A percentile compares a stretch with the other conserved stretches of the same genome.
phyloP scores from a whole-genome alignment of 306 rosid species.

The Astragalus glycyphyllos region DNA sequence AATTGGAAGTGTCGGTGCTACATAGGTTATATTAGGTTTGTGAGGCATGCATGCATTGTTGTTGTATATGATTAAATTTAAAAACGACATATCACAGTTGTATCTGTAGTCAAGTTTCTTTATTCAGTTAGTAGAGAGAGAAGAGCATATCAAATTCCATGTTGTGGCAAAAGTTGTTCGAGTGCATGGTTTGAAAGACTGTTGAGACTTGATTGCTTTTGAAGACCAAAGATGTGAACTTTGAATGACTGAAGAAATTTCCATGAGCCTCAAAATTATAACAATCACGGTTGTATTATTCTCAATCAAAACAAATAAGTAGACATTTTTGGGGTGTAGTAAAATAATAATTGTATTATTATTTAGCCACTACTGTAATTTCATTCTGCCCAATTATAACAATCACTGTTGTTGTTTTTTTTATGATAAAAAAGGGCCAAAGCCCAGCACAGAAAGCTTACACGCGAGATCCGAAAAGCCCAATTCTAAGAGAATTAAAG shows the following conservation, averaged over 20 bases:
- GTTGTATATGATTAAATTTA: constrained; percentile 58
- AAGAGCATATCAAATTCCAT: constrained; percentile 17
- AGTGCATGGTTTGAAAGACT: constrained; percentile 8
- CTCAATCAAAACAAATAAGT: neutral
- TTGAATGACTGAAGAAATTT: neutral
- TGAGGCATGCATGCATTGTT: constrained; percentile 66
- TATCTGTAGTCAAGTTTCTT: constrained; percentile 27
- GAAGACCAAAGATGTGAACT: constrained; percentile 10
- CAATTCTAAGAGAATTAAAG: too few species aligned
- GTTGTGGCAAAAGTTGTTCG: constrained; percentile 34
- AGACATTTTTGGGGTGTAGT: constrained; percentile 2
- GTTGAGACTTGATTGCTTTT: neutral
- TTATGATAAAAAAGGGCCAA: too few species aligned
- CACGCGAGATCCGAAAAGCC: too few species aligned
- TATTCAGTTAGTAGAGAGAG: constrained; percentile 33
- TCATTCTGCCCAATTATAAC: neutral
- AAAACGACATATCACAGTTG: constrained; percentile 33
- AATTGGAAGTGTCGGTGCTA: too few species aligned
- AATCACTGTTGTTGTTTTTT: too few species aligned
- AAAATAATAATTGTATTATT: neutral
- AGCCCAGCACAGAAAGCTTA: too few species aligned
- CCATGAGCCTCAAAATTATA: constrained; percentile 14
- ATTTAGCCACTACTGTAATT: neutral
- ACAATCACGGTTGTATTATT: constrained; percentile 5
- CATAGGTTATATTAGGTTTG: constrained; percentile 39